A percentile compares a stretch with the other conserved stretches of the same genome.
phyloP scores from a whole-genome alignment of 345 rosid genomes.

The Streptanthus diversifolius region DNA sequence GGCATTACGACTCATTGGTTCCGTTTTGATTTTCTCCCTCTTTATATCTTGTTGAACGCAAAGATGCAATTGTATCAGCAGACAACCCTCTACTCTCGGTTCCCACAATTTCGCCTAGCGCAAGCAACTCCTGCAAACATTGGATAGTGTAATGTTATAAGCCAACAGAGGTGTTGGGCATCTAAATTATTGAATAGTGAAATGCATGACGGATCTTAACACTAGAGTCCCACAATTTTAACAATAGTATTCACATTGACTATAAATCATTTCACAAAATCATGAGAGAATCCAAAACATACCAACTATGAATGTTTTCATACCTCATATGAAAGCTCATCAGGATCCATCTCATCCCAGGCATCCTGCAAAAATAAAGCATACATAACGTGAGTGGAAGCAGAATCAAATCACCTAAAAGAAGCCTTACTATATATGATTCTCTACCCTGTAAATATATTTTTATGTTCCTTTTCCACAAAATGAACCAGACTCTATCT shows the following conservation, averaged over 20 bases:
- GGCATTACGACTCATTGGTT: constrained; percentile 78
- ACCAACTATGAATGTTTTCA: background rate
- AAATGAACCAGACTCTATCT: constrained; percentile 10
- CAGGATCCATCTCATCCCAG: constrained; percentile 96
- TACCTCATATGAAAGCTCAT: constrained; percentile 92
- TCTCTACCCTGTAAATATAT: background rate
- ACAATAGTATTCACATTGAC: background rate
- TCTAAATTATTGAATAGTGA: background rate
- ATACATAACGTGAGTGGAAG: constrained; percentile 2
- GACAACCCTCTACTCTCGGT: constrained; percentile 93
- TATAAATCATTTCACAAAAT: background rate
- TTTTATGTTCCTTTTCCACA: background rate
- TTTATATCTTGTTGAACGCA: constrained; percentile 68
- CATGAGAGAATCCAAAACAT: background rate
- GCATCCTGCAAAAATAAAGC: constrained; percentile 49
- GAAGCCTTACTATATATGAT: background rate
- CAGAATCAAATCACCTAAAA: constrained; percentile 12
- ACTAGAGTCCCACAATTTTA: background rate
- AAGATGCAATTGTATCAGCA: constrained; percentile 65
- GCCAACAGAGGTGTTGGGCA: background rate
- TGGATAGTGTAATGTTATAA: background rate
- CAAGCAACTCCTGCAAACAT: constrained; percentile 72
- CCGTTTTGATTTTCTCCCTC: constrained; percentile 75
- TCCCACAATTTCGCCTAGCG: constrained; percentile 86
- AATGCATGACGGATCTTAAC: background rate